Evolutionary conservation across 2,329 filamentous ascomycete species (phyloP), one percentile per base, ranked within the genome.

Genomic region (Curvularia lunata): DNA sequence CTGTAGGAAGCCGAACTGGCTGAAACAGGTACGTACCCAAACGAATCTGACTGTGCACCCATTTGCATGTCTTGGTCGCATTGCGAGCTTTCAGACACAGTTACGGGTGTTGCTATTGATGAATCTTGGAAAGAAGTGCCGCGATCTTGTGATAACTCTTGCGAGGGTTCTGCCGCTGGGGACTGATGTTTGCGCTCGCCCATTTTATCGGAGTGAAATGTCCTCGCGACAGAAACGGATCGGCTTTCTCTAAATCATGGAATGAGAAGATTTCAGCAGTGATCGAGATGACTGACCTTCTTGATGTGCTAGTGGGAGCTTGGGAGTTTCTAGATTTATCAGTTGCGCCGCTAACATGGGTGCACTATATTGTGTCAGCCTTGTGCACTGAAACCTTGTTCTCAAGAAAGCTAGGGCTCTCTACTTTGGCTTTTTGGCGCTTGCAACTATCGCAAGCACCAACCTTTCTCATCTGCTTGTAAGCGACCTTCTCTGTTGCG

Each of bases 371-470:
- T 6, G 10, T 41, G 19, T 56, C 43, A 56, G 43, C 19, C 10
- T 19, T 32, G 32, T 13, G 5, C 16, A 10, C n/a, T 30, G 9
- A 3, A 10, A 12, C 19, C 6, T 19, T 52, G 5, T 10, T 7
- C 16, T 18, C 5, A 10, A 18, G 16, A 18, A 19, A 16, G 6
- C 16, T 8, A 21, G 21, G 18, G 21, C 21, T n/a, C 8, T n/a
- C 19, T 62, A 71, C 71, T 62, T 63, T 73, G 48, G 56, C 68
- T 56, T 74, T 74, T 23, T 63, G 61, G 16, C 58, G 64, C 38
- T 61, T 68, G 38, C 71, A 74, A 16, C 62, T 65, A 7, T 57
- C 43, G 52, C 71, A 74, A 38, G 71, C 71, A 16, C 70, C 70
- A n/a, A 64, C 40, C 41, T 63, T 67, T 42, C 71, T 64, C 2